phyloP scores from a whole-genome alignment of 176 grass and related monocot genomes.

The Metroxylon sagu region DNA sequence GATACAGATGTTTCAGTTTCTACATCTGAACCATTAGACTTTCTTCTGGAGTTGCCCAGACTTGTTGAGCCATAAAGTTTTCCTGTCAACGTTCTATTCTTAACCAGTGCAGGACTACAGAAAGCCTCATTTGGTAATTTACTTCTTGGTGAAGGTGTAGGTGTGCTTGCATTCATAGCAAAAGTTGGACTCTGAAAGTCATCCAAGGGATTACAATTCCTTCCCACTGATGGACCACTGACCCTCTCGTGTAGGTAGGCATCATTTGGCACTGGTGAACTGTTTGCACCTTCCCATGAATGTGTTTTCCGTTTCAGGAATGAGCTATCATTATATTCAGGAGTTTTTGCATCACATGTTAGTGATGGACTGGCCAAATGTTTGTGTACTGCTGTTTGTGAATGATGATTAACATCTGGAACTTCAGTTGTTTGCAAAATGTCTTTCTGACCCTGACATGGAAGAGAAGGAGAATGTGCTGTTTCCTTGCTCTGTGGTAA shows the following conservation, averaged over 20 bases:
- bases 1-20: constrained; percentile 53
- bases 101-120: constrained; percentile 20
- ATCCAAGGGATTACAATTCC: constrained; percentile 26
- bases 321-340: constrained; percentile 20
- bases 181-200: constrained; percentile 58
- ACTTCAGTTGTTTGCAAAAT: constrained; percentile 22
- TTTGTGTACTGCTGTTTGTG: constrained; percentile 21
- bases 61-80: constrained; percentile 23
- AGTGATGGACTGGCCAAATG: constrained; percentile 15
- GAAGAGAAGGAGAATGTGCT: constrained; percentile 11
- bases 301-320: constrained; percentile 31
- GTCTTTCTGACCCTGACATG: constrained; percentile 7
- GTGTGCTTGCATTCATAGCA: constrained; percentile 41
- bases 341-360: constrained; percentile 15
- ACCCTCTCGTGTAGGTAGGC: constrained; percentile 17
- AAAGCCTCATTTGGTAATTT: constrained; percentile 35
- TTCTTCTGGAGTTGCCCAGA: constrained; percentile 35
- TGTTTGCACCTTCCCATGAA: constrained; percentile 26
- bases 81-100: not conserved
- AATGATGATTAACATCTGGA: constrained; percentile 31
- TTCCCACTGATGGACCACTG: constrained; percentile 31
- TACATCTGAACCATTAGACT: constrained; percentile 39
- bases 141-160: constrained; percentile 20
- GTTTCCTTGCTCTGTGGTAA: constrained; percentile 31
- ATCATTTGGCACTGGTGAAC: constrained; percentile 32